Base-by-base conservation (phyloP, 495 filamentous ascomycete species). In the Chaetomium cochliodes region DNA sequence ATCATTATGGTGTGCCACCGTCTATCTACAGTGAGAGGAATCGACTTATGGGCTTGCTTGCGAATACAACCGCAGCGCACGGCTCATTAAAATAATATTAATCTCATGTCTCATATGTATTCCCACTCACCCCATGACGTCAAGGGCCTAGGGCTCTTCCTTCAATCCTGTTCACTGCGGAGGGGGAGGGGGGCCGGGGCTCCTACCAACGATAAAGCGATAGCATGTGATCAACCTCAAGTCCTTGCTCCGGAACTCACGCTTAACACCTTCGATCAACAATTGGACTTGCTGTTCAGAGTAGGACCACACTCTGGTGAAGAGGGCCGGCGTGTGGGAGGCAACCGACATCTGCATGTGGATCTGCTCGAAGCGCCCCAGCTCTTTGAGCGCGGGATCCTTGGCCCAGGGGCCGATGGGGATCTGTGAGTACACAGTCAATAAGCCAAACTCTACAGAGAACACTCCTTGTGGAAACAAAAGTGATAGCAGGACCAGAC, bases 361-460 rank as follows among this genome's bases (percentile, higher is more conserved):
- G 42, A 68, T 12, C 58, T 68, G 66, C 62, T 68, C 66, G 44
- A 63, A 75, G 11, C 69, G 65, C 4, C 85, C 85, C 30, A 87
- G 73, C 68, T 84, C 78, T 67, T 80, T 85, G 50, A 82, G 63
- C 30, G 77, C 75, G 16, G 71, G 70, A 46, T 87, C 82, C 20
- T 72, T 75, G 7, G 82, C 72, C 84, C 85, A 87, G 0, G 78
- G 72, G 6, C 83, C 83, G 41, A 86, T 66, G 9, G 84, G 83
- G 67, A 74, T 73, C 67, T 76, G 66, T 54, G 33, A 37, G 8
- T 8, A 9, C 5, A 20, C 16, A 26, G 11, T 37, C 5, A 12
- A 11, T 37, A 5, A 1, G 33, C 11, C 1, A 1, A 37, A 6
- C 33, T 37, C 5, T 37, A 37, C 5, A 8, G 5, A 7, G 33